These are phyloP conservation scores for Trichoderma endophyticum DNA, from an alignment of 2,329 filamentous ascomycete species.

Conservation along the genomic window DNA sequence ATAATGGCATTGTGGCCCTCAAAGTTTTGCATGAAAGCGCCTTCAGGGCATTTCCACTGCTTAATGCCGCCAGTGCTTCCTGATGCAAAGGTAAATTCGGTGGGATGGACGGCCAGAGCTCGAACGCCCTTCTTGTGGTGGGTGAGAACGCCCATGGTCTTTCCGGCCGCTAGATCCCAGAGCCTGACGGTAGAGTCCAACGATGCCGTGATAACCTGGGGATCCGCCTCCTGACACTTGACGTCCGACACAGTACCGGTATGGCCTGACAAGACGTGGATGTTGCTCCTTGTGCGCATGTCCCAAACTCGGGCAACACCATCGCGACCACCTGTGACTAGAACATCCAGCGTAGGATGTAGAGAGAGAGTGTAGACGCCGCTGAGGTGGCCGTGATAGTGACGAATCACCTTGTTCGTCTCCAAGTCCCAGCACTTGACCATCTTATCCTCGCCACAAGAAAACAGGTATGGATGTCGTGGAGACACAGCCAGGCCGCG, in stretches of 20 bases:
- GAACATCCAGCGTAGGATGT: conserved; percentile 91
- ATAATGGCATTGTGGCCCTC: conserved; percentile 95
- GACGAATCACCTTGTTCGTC: conserved; percentile 98
- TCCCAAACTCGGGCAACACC: conserved; percentile 97
- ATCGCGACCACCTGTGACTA: conserved; percentile 92
- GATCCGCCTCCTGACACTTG: conserved; percentile 92
- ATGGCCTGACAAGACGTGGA: conserved; percentile 90
- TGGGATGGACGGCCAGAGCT: conserved; percentile 77
- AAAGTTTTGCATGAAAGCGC: conserved; percentile 98
- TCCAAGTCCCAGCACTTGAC: conserved; percentile 99
- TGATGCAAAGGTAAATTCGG: conserved; percentile 93
- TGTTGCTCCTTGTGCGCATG: conserved; percentile 93
- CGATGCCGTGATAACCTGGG: conserved; percentile 90
- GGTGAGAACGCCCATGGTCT: conserved; percentile 91
- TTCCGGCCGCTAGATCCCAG: conserved; percentile 95
- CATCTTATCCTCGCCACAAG: conserved; percentile 98
- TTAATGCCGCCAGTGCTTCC: conserved; percentile 93
- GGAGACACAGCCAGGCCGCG: conserved; percentile 89
- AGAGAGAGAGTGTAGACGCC: conserved; percentile 90
- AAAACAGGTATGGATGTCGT: conserved; percentile 94
- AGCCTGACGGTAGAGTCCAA: conserved; percentile 87
- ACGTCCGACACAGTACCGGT: conserved; percentile 86
- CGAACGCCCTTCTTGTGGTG: conserved; percentile 98
- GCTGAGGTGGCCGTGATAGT: conserved; percentile 95
- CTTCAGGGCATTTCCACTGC: conserved; percentile 98